Evolutionary conservation across 2,329 filamentous ascomycete genomes (phyloP).

Genomic region (Ascochyta viciae-villosae): DNA sequence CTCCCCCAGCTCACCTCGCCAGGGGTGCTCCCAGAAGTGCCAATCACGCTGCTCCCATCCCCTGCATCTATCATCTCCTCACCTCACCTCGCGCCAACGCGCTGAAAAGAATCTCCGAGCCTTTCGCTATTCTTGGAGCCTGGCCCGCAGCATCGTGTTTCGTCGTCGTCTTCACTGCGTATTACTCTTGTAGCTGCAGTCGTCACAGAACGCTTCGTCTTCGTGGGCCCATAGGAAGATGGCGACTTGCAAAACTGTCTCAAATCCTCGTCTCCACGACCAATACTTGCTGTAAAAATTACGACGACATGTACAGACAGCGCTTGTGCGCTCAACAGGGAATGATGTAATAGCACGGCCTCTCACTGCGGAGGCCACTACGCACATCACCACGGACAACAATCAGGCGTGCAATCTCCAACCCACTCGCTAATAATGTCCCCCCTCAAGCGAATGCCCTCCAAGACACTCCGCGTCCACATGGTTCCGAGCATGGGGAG

Average conservation of each 20-base stretch:
- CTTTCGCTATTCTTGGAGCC: constrained; percentile 21
- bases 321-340: not conserved
- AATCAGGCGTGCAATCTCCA: constrained; percentile 21
- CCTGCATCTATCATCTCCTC: no score
- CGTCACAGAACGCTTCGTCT: constrained; percentile 13
- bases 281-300: no score
- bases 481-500: constrained; percentile 13
- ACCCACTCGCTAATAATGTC: not conserved
- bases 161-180: constrained; percentile 1
- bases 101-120: constrained; percentile 23
- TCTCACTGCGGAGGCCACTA: constrained; percentile 3
- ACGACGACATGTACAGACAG: no score
- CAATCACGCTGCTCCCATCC: constrained; percentile 6
- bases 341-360: constrained; percentile 7
- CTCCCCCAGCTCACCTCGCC: not conserved
- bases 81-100: not conserved
- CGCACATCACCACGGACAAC: constrained; percentile 16
- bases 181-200: not conserved
- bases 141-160: constrained; percentile 17
- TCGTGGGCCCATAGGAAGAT: not conserved
- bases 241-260: not conserved
- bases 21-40: constrained; percentile 2
- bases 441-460: not conserved
- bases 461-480: constrained; percentile 13
- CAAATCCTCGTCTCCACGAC: not conserved